phyloP scores from a whole-genome alignment of 2,329 filamentous ascomycete genomes.

The Basipetospora chlamydospora region DNA sequence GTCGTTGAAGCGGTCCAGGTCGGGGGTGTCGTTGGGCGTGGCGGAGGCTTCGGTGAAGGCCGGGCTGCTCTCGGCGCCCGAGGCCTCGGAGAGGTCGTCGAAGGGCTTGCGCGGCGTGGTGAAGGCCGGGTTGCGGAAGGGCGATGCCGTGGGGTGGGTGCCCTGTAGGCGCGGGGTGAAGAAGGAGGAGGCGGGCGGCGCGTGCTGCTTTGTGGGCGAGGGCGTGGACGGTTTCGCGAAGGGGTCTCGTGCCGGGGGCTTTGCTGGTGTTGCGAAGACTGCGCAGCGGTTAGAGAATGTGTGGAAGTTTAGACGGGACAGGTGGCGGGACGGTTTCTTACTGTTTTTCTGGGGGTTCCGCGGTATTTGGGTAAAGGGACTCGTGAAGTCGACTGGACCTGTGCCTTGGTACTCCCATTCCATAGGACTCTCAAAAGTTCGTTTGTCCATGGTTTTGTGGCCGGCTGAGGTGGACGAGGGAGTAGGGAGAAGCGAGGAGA shows the following conservation, averaged over 20 bases:
- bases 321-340: constrained; percentile 15
- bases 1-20: constrained; percentile 30
- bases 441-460: constrained; percentile 36
- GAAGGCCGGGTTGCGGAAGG: constrained; percentile 50
- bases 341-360: constrained; percentile 25
- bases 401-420: constrained; percentile 50
- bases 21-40: constrained; percentile 34
- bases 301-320: background rate
- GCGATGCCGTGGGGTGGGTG: constrained; percentile 26
- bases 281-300: background rate
- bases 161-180: constrained; percentile 29
- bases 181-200: constrained; percentile 12
- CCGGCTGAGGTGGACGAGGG: too few species aligned
- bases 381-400: constrained; percentile 44
- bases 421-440: constrained; percentile 48
- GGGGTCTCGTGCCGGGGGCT: background rate
- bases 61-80: constrained; percentile 45
- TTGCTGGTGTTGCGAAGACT: constrained; percentile 4
- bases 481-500: too few species aligned
- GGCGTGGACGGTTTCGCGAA: background rate
- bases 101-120: constrained; percentile 46
- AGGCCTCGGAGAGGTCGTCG: constrained; percentile 41
- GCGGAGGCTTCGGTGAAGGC: constrained; percentile 43
- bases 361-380: constrained; percentile 43
- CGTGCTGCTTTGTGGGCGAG: constrained; percentile 1